A percentile compares a stretch with the other conserved stretches of the same genome.
phyloP scores from a whole-genome alignment of 495 filamentous ascomycete species.

The Ascodesmis nigricans region DNA sequence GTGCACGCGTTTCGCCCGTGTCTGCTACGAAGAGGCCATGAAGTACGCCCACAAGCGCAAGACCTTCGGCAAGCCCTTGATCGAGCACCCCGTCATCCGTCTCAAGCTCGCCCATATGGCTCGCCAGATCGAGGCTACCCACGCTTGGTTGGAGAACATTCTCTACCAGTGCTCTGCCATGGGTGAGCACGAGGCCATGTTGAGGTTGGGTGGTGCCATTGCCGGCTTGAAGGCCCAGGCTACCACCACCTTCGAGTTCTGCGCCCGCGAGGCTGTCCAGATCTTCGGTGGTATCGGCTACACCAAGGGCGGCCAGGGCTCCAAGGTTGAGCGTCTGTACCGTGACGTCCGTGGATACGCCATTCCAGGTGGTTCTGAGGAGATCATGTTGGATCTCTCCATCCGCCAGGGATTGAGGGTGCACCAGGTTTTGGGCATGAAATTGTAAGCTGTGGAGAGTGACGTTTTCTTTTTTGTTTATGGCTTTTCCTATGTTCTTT shows the following conservation, averaged over 20 bases:
- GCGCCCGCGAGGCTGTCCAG: conserved; percentile 85
- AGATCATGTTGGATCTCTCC: conserved; percentile 87
- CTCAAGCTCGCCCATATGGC: conserved; percentile 97
- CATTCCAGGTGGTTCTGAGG: conserved; percentile 88
- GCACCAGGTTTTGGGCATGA: conserved; percentile 84
- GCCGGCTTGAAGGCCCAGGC: conserved; percentile 82
- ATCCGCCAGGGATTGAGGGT: conserved; percentile 84
- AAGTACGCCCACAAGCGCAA: conserved; percentile 92
- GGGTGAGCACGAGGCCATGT: conserved; percentile 87
- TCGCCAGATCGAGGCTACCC: conserved; percentile 84
- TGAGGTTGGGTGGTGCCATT: conserved; percentile 85
- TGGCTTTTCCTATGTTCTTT: neutral
- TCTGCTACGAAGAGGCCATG: conserved; percentile 89
- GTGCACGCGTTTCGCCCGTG: conserved; percentile 79
- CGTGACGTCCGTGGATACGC: conserved; percentile 94
- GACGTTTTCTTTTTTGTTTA: neutral
- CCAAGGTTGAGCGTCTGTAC: conserved; percentile 87
- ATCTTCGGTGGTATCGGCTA: conserved; percentile 94
- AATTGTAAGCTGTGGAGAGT: conserved; percentile 37
- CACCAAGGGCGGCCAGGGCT: conserved; percentile 79
- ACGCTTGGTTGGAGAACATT: conserved; percentile 93
- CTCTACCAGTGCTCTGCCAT: conserved; percentile 84
- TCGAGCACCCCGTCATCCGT: conserved; percentile 92
- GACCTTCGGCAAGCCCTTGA: conserved; percentile 87
- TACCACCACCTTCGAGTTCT: conserved; percentile 89